Conservation (phyloP, 805 yeast species). For the Torulaspora franciscae region DNA sequence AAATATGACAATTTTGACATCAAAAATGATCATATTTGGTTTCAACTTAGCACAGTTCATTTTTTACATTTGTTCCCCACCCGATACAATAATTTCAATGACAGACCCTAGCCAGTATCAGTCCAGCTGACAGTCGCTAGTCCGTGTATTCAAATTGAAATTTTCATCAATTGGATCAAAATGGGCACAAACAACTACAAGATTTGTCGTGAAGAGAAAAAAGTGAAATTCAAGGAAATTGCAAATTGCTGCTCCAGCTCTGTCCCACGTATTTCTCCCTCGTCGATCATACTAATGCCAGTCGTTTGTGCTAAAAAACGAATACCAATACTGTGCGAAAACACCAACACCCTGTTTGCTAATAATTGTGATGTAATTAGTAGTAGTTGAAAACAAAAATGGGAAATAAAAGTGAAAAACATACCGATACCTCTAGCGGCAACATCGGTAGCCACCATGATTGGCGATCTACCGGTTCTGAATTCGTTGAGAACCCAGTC, state of each 20-base stretch:
- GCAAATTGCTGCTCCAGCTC: background rate
- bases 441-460: slow-evolving; percentile 99
- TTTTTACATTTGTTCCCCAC: slow-evolving; percentile 10
- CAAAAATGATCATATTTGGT: slow-evolving; percentile 12
- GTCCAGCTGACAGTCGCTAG: slow-evolving; percentile 9
- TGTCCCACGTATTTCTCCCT: background rate
- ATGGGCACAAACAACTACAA: slow-evolving; percentile 12
- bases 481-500: slow-evolving; percentile 97
- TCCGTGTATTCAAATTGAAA: background rate
- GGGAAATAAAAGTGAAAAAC: slow-evolving; percentile 39
- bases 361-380: slow-evolving; percentile 8
- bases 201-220: slow-evolving; percentile 6
- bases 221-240: background rate
- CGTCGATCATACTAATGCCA: slow-evolving; percentile 1
- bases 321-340: slow-evolving; percentile 13
- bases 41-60: slow-evolving; percentile 13
- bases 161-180: slow-evolving; percentile 6
- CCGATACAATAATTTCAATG: slow-evolving; percentile 5
- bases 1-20: slow-evolving; percentile 14
- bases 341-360: slow-evolving; percentile 15
- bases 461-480: slow-evolving; percentile 86
- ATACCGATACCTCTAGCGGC: slow-evolving; percentile 99
- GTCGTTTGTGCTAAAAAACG: slow-evolving; percentile 11
- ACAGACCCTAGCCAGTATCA: background rate
- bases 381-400: slow-evolving; percentile 15